A percentile compares a stretch with the other conserved stretches of the same genome.
These are phyloP conservation scores for Ceriops zippeliana DNA, from an alignment of 345 rosid genomes.

Conservation along the genomic window DNA sequence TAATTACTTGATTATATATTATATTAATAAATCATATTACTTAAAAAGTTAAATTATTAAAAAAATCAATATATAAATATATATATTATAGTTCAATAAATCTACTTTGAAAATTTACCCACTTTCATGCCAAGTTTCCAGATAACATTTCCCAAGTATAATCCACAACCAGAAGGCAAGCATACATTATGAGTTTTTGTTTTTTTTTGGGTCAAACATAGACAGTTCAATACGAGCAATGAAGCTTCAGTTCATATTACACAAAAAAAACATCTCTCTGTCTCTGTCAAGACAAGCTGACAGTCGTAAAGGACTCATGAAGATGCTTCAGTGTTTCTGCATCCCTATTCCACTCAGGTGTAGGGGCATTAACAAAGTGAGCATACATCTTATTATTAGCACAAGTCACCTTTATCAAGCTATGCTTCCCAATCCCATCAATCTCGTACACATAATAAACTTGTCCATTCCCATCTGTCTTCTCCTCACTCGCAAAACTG, in stretches of 20 bases:
- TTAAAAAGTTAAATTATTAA: too few species aligned
- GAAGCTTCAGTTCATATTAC: slow-evolving; percentile 3
- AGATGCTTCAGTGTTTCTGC: slow-evolving; percentile 67
- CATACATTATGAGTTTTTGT: too few species aligned
- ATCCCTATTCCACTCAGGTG: slow-evolving; percentile 82
- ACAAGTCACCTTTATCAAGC: slow-evolving; percentile 77
- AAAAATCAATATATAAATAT: too few species aligned
- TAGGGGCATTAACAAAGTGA: slow-evolving; percentile 84
- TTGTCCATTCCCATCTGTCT: slow-evolving; percentile 63
- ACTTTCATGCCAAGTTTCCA: too few species aligned
- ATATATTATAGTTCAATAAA: too few species aligned
- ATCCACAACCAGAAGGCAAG: too few species aligned
- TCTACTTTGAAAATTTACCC: too few species aligned
- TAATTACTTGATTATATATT: too few species aligned
- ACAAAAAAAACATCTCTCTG: neutral
- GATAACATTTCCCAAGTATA: too few species aligned
- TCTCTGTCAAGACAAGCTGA: slow-evolving; percentile 20
- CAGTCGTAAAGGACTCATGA: slow-evolving; percentile 82
- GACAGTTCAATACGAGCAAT: slow-evolving; percentile 1
- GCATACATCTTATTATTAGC: slow-evolving; percentile 86
- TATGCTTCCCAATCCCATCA: slow-evolving; percentile 63
- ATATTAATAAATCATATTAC: too few species aligned
- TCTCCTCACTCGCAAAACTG: slow-evolving; percentile 56
- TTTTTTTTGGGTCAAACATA: too few species aligned
- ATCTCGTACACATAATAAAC: slow-evolving; percentile 77